Conservation (phyloP, 306 rosid genomes). For the Medicago ruthenica region DNA sequence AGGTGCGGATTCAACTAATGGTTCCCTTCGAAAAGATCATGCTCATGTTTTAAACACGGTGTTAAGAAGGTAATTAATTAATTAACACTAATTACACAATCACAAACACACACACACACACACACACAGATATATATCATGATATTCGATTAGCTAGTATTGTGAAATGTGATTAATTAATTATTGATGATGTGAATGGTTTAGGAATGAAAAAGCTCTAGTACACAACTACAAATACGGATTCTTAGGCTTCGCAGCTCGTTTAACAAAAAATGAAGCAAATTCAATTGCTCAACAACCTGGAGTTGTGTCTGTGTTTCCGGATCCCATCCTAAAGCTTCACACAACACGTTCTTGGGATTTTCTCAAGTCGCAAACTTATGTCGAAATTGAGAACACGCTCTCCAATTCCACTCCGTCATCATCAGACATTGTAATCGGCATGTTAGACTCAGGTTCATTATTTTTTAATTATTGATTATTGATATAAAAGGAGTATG, state of each 20-base stretch:
- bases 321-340: constrained; percentile 65
- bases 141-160: not conserved
- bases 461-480: too few species aligned
- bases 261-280: constrained; percentile 66
- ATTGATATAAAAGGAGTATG: not conserved
- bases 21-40: constrained; percentile 60
- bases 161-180: too few species aligned
- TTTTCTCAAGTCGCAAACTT: constrained; percentile 63
- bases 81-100: too few species aligned
- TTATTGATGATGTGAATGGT: constrained; percentile 10
- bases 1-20: constrained; percentile 55
- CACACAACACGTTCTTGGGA: constrained; percentile 95
- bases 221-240: constrained; percentile 76
- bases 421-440: constrained; percentile 61
- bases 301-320: constrained; percentile 85
- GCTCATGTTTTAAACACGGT: constrained; percentile 58
- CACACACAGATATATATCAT: too few species aligned
- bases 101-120: too few species aligned
- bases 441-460: constrained; percentile 70
- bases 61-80: constrained; percentile 47
- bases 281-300: constrained; percentile 53
- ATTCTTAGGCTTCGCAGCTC: constrained; percentile 89
- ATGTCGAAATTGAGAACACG: constrained; percentile 48
- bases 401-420: constrained; percentile 38
- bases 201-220: constrained; percentile 59